phyloP scores from a whole-genome alignment of 495 filamentous ascomycete genomes.

The Hypoxylon perforatum region DNA sequence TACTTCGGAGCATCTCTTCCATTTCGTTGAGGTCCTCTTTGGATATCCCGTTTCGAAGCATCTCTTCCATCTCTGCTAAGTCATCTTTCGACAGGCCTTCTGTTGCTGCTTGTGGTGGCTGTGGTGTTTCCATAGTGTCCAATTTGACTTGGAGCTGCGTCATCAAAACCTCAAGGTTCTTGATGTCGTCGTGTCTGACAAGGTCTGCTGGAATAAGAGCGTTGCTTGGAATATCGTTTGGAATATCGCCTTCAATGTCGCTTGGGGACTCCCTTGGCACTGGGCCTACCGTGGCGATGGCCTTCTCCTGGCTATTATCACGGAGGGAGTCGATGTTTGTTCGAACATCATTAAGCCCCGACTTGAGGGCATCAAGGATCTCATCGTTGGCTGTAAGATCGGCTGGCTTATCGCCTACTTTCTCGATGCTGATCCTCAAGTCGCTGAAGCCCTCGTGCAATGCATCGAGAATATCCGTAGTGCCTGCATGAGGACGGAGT shows the following conservation, averaged over 20 bases:
- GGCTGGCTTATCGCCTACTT: conserved; percentile 77
- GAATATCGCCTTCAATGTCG: too few species aligned
- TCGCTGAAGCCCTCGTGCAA: conserved; percentile 83
- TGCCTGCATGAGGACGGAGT: conserved; percentile 64
- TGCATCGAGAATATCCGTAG: conserved; percentile 81
- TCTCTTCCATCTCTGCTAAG: conserved; percentile 52
- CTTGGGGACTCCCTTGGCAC: neutral
- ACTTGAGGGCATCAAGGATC: conserved; percentile 85
- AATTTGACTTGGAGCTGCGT: conserved; percentile 85
- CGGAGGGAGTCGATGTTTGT: conserved; percentile 83
- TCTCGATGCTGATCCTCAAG: conserved; percentile 79
- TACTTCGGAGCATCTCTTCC: conserved; percentile 51
- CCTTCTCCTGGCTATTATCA: conserved; percentile 61
- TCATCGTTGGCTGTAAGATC: conserved; percentile 85
- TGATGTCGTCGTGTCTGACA: conserved; percentile 75
- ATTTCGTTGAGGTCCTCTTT: conserved; percentile 72
- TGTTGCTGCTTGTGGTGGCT: conserved; percentile 47
- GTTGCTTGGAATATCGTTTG: conserved; percentile 33
- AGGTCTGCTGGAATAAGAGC: conserved; percentile 53
- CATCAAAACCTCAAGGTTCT: conserved; percentile 83
- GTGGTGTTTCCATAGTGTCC: conserved; percentile 76
- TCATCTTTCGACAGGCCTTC: conserved; percentile 58
- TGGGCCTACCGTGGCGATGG: conserved; percentile 63
- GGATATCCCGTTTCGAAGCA: conserved; percentile 56
- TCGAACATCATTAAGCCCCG: conserved; percentile 76